phyloP scores from a whole-genome alignment of 345 rosid species.

The Gossypium mustelinum region DNA sequence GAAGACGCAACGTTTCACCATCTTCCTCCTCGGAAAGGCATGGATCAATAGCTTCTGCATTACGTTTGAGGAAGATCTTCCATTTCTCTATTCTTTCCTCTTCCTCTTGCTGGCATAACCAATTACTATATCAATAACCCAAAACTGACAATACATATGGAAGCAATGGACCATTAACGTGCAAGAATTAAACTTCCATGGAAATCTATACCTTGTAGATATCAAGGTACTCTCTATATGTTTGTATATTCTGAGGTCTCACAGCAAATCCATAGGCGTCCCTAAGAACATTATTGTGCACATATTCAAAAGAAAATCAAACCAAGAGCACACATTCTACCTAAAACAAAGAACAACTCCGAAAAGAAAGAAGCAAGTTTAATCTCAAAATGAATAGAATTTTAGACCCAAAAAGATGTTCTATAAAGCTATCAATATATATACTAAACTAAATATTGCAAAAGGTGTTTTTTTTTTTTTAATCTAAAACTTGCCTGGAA shows the following conservation, averaged over 20 bases:
- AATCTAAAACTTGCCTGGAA: conserved; percentile 54
- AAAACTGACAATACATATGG: conserved; percentile 9
- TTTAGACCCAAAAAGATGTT: neutral
- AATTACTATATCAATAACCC: conserved; percentile 22
- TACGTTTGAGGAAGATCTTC: conserved; percentile 65
- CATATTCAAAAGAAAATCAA: neutral
- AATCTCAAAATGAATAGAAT: neutral
- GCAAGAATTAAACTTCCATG: conserved; percentile 2
- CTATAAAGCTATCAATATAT: neutral
- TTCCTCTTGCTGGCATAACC: conserved; percentile 74
- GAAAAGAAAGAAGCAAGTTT: neutral
- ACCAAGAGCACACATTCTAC: neutral
- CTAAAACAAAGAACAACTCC: neutral
- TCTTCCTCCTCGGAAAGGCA: conserved; percentile 9
- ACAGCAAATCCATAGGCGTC: conserved; percentile 90
- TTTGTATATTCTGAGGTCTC: conserved; percentile 91
- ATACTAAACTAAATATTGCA: neutral
- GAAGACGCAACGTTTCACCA: neutral
- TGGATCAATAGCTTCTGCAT: conserved; percentile 21
- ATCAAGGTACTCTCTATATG: conserved; percentile 60
- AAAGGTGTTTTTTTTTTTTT: no score
- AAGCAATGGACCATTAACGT: neutral
- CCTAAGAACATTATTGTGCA: conserved; percentile 32
- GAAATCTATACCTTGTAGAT: conserved; percentile 59
- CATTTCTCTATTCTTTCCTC: conserved; percentile 72